Base-by-base conservation (phyloP, 2,329 filamentous ascomycete genomes). In the Penicillium sp. region DNA sequence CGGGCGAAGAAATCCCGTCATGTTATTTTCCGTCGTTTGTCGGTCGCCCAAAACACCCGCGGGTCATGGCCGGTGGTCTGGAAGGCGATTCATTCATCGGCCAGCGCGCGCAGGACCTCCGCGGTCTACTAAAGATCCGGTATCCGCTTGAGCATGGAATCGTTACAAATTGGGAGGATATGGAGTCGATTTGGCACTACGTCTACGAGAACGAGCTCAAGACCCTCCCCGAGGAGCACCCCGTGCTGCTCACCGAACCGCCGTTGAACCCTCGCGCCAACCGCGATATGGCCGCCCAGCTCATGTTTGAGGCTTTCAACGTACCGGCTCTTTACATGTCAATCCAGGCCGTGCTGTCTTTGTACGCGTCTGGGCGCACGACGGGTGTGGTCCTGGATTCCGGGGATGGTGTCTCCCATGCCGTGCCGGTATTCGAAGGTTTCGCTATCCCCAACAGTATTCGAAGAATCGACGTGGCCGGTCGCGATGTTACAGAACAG, bases 151-250 rank as follows among this genome's bases (percentile, higher is more conserved):
- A 98, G 81, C 95, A 99, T 78, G 95, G 95, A 71, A 96, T 99
- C 73, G 95, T 99, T 66, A 99, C 95, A 70, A 93, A 99, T 79
- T 99, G 95, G 95, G 95, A 98, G 76, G 95, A 99, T 76, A 99
- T 99, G 95, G 95, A 99, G 83, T 89, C 92, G 82, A 99, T 99
- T 80, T 99, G 95, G 95, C 91, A 96, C 73, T 95, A 96, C 75
- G 93, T 99, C 57, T 99, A 98, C 78, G 91, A 91, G 61, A 94
- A 97, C 75, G 95, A 96, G 67, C 79, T 99, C 72, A 98, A 97
- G 83, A 97, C 94, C 54, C 85, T 97, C 75, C 97, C 93, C 79
- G 95, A 99, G 85, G 95, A 99, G 89, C 95, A 99, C 79, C 95
- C 95, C 49, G 94, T 99, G 64, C 88, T 99, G 56, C 85, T 99